A percentile compares a stretch with the other conserved stretches of the same genome.
Conservation (phyloP, 257 asterid genomes). For the Solanum chmielewskii region DNA sequence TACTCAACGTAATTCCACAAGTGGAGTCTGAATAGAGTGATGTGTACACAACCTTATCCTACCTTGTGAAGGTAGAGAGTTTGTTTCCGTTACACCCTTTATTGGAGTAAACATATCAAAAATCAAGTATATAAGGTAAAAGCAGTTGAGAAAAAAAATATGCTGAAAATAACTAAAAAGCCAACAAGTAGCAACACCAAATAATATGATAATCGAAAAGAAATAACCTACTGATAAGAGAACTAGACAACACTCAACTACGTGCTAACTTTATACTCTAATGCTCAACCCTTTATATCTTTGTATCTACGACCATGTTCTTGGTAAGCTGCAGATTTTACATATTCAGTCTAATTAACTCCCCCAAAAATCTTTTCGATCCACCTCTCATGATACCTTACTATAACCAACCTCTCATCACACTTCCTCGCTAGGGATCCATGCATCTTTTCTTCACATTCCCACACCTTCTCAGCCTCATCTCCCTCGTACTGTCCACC, state of each 20-base stretch:
- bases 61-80: neutral
- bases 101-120: neutral
- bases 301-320: neutral
- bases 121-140: neutral
- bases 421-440: neutral
- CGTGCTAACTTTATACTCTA: neutral
- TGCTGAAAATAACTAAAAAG: neutral
- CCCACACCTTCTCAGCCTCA: neutral
- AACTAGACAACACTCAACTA: neutral
- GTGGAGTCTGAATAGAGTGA: neutral
- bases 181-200: neutral
- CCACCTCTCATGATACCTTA: neutral
- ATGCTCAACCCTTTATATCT: neutral
- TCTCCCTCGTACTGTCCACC: neutral
- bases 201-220: neutral
- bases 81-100: neutral
- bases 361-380: rapidly evolving
- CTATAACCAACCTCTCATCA: neutral
- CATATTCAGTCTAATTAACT: too few species aligned
- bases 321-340: neutral
- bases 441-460: neutral
- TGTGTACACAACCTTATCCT: neutral
- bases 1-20: neutral
- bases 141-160: neutral
- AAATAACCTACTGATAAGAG: neutral